These are phyloP conservation scores for Tetracentron sinense DNA, from an alignment of 164 flowering plant species.

Conservation along the genomic window DNA sequence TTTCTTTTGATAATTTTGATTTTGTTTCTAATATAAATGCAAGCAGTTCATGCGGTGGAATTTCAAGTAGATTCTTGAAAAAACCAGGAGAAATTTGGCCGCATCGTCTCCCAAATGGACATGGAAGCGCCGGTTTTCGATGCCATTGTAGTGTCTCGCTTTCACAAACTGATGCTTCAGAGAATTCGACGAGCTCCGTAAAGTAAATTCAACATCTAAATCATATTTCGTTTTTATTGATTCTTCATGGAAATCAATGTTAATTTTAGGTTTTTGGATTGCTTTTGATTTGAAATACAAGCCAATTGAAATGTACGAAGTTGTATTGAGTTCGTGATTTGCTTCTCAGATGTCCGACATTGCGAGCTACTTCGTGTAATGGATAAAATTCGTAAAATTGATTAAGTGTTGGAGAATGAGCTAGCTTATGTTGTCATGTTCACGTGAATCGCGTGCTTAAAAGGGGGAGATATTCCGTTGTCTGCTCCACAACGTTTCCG, in stretches of 20 bases:
- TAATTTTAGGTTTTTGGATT: no score
- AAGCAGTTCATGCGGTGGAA: constrained; percentile 20
- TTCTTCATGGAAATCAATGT: not conserved
- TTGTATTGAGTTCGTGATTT: not conserved
- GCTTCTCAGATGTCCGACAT: not conserved
- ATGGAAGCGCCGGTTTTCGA: constrained; percentile 16
- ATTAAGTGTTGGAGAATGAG: no score
- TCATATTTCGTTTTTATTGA: not conserved
- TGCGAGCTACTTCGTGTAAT: not conserved
- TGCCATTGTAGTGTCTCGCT: constrained; percentile 34
- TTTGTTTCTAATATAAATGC: not conserved
- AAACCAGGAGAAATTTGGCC: not conserved
- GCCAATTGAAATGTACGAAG: not conserved
- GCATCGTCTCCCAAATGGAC: not conserved
- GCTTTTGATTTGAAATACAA: not conserved
- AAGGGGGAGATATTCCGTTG: no score
- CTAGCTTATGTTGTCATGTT: no score
- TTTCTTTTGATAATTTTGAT: not conserved
- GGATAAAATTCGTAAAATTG: no score
- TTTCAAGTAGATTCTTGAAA: constrained; percentile 9
- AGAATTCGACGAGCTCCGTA: constrained; percentile 27
- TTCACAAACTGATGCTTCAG: constrained; percentile 21
- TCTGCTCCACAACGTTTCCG: no score
- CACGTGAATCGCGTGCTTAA: no score
- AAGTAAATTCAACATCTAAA: constrained; percentile 23